Conservation (phyloP, 805 yeast genomes). For the Metschnikowia rubicola region DNA sequence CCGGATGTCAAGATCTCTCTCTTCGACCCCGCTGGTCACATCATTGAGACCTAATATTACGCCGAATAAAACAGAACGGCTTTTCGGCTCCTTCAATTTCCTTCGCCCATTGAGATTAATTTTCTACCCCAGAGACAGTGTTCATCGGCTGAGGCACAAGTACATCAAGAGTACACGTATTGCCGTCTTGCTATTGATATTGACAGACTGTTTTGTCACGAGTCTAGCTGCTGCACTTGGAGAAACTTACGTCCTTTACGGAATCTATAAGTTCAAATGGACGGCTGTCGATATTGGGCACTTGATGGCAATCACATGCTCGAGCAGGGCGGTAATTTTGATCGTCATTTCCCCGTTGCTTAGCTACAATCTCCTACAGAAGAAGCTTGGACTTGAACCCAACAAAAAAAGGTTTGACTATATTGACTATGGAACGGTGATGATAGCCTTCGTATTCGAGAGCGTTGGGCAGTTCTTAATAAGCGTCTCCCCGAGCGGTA, state of each 20-base stretch:
- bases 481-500: slow-evolving; percentile 27
- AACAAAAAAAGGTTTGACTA: slow-evolving; percentile 47
- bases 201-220: slow-evolving; percentile 40
- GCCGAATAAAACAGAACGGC: background rate
- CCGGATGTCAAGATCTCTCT: slow-evolving; percentile 45
- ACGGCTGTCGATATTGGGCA: slow-evolving; percentile 51
- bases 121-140: slow-evolving; percentile 46
- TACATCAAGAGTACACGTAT: slow-evolving; percentile 22
- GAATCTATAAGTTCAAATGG: slow-evolving; percentile 54
- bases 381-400: slow-evolving; percentile 27
- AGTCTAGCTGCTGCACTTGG: slow-evolving; percentile 40
- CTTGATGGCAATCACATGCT: slow-evolving; percentile 50
- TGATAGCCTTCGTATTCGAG: slow-evolving; percentile 38
- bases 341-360: slow-evolving; percentile 51
- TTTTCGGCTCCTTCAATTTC: slow-evolving; percentile 20
- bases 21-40: slow-evolving; percentile 20
- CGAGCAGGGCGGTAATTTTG: slow-evolving; percentile 47
- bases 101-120: slow-evolving; percentile 51
- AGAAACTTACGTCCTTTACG: slow-evolving; percentile 47
- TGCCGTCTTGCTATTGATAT: slow-evolving; percentile 47
- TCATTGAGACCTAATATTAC: background rate
- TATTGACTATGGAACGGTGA: slow-evolving; percentile 42
- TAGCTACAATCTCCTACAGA: slow-evolving; percentile 35
- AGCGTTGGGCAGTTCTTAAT: slow-evolving; percentile 34
- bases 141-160: slow-evolving; percentile 18